Conservation (phyloP, 139 green algal species). For the Coelastrella sp. region DNA sequence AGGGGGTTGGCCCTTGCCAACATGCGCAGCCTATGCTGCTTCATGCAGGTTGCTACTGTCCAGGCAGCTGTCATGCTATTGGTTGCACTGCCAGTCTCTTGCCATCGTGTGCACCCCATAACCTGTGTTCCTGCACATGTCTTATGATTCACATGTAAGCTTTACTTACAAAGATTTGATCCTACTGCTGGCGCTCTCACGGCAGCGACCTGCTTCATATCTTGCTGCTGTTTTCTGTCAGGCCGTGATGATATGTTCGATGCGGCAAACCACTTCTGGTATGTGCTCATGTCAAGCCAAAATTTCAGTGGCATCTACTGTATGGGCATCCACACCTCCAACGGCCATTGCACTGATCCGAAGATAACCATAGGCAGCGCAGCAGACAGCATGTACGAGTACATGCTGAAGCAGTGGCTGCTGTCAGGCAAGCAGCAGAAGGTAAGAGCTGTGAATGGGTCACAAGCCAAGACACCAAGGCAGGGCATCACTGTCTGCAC, state of each 20-base stretch:
- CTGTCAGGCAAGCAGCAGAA: constrained; percentile 44
- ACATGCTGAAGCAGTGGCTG: constrained; percentile 89
- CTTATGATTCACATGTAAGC: too few species aligned
- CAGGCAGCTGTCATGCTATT: too few species aligned
- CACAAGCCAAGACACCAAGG: neutral
- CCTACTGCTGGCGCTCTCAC: too few species aligned
- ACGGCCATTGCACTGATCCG: constrained; percentile 47
- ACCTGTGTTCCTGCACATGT: too few species aligned
- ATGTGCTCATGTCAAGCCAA: constrained; percentile 34
- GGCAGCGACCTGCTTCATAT: neutral
- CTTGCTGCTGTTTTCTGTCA: neutral
- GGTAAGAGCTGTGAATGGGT: neutral
- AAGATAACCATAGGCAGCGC: constrained; percentile 46
- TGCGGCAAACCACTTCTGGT: constrained; percentile 55
- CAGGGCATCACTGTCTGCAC: too few species aligned
- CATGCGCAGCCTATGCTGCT: too few species aligned
- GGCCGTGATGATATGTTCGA: constrained; percentile 53
- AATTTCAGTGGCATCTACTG: constrained; percentile 75
- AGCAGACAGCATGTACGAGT: constrained; percentile 61
- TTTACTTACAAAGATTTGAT: too few species aligned
- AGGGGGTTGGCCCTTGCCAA: too few species aligned
- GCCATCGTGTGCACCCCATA: too few species aligned
- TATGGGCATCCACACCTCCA: constrained; percentile 65
- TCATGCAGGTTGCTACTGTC: too few species aligned
- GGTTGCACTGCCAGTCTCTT: too few species aligned